phyloP scores from a whole-genome alignment of 768 basidiomycete genomes.

The Lanmaoa pseudosensibilis region DNA sequence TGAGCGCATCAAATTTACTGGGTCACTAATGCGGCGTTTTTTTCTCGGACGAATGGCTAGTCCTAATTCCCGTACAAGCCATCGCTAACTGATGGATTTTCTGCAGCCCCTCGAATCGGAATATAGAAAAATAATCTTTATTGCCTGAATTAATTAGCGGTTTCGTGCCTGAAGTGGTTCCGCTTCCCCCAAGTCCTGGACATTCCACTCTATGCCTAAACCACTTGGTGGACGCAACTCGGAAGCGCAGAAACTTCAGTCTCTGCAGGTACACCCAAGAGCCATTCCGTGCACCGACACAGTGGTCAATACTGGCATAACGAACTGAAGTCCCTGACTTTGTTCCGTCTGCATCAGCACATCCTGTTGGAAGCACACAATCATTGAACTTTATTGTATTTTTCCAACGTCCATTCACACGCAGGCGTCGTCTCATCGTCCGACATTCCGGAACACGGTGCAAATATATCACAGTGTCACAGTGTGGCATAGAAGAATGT shows the following conservation, averaged over 20 bases:
- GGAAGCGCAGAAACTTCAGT: slow-evolving; percentile 3
- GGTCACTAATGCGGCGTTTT: slow-evolving; percentile 7
- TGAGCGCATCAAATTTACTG: slow-evolving; percentile 18
- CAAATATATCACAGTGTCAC: slow-evolving; percentile 21
- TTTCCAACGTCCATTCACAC: slow-evolving; percentile 21
- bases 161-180: slow-evolving; percentile 9
- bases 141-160: slow-evolving; percentile 11
- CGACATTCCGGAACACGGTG: slow-evolving; percentile 9
- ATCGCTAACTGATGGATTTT: slow-evolving; percentile 7
- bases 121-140: slow-evolving; percentile 11
- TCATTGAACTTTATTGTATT: slow-evolving; percentile 16
- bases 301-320: neutral
- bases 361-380: slow-evolving; percentile 11
- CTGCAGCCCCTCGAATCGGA: slow-evolving; percentile 1
- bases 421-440: slow-evolving; percentile 7
- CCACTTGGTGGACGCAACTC: slow-evolving; percentile 1
- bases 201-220: slow-evolving; percentile 1
- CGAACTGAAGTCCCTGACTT: neutral
- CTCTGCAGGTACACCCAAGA: neutral
- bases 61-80: slow-evolving; percentile 23
- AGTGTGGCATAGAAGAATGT: slow-evolving; percentile 18
- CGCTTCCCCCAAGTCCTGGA: neutral
- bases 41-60: slow-evolving; percentile 4
- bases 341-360: slow-evolving; percentile 6
- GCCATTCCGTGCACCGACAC: neutral